Evolutionary conservation across 2,329 filamentous ascomycete genomes (phyloP).

Genomic region (Tolypocladium pustulatum): DNA sequence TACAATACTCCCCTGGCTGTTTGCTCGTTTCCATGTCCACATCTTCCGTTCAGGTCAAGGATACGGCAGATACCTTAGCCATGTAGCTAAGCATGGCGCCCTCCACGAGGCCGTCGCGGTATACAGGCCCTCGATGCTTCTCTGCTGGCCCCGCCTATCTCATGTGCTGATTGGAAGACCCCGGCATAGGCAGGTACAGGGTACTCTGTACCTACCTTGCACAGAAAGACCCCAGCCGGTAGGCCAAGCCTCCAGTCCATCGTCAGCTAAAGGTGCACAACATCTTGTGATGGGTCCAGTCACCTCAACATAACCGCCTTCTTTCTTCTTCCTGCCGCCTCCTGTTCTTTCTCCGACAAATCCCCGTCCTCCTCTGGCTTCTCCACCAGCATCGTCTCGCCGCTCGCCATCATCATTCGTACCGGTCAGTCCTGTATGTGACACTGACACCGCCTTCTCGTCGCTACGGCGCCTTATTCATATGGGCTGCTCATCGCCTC

Average conservation of each 20-base stretch:
- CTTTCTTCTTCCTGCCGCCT: background rate
- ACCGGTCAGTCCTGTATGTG: background rate
- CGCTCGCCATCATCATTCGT: background rate
- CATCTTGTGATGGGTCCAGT: background rate
- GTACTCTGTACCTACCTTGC: background rate
- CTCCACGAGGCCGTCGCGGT: background rate
- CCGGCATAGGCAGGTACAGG: background rate
- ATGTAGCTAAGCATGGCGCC: background rate
- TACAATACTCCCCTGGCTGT: background rate
- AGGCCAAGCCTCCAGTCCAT: background rate
- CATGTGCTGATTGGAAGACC: background rate
- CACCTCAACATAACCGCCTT: background rate
- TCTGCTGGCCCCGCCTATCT: background rate
- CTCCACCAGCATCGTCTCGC: background rate
- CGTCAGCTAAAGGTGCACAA: background rate
- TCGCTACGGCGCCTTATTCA: background rate
- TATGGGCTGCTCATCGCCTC: background rate
- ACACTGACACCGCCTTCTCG: background rate
- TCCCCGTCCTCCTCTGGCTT: background rate
- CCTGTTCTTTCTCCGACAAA: background rate
- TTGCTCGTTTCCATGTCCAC: background rate
- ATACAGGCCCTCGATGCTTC: background rate
- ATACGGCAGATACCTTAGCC: background rate
- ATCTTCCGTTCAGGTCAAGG: background rate
- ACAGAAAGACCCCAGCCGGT: background rate